phyloP scores from a whole-genome alignment of 2,329 filamentous ascomycete species.

The Claviceps pazoutovae region DNA sequence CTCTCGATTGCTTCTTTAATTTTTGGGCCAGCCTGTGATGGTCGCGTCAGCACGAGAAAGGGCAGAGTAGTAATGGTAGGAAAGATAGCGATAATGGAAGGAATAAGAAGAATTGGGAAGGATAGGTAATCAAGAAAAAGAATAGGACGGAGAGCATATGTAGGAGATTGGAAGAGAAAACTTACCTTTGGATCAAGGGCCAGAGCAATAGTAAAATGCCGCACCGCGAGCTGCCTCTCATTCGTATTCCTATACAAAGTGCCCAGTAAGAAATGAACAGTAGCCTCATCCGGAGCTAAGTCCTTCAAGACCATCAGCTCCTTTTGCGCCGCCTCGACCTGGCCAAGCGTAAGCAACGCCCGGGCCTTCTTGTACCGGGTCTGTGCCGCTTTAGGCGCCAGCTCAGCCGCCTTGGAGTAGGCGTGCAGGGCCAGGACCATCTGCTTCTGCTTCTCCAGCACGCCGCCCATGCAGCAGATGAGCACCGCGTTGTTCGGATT shows the following conservation, averaged over 20 bases:
- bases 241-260: slow-evolving; percentile 63
- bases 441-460: slow-evolving; percentile 80
- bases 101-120: background rate
- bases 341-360: slow-evolving; percentile 62
- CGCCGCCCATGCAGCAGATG: slow-evolving; percentile 81
- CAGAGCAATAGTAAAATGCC: slow-evolving; percentile 85
- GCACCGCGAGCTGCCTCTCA: slow-evolving; percentile 67
- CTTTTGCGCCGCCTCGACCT: slow-evolving; percentile 56
- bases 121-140: background rate
- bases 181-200: slow-evolving; percentile 92
- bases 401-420: slow-evolving; percentile 67
- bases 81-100: background rate
- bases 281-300: slow-evolving; percentile 84
- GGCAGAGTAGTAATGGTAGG: background rate
- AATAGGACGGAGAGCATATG: background rate
- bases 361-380: slow-evolving; percentile 89
- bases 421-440: slow-evolving; percentile 63
- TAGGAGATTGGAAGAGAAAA: slow-evolving; percentile 1
- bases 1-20: slow-evolving; percentile 97
- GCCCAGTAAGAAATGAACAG: slow-evolving; percentile 88
- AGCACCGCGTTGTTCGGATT: slow-evolving; percentile 90
- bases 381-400: slow-evolving; percentile 69
- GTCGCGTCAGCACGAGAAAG: background rate
- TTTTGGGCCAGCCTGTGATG: slow-evolving; percentile 62
- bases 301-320: slow-evolving; percentile 85